These are phyloP conservation scores for Microcyclosporella mali DNA, from an alignment of 2,329 filamentous ascomycete species.

Conservation along the genomic window DNA sequence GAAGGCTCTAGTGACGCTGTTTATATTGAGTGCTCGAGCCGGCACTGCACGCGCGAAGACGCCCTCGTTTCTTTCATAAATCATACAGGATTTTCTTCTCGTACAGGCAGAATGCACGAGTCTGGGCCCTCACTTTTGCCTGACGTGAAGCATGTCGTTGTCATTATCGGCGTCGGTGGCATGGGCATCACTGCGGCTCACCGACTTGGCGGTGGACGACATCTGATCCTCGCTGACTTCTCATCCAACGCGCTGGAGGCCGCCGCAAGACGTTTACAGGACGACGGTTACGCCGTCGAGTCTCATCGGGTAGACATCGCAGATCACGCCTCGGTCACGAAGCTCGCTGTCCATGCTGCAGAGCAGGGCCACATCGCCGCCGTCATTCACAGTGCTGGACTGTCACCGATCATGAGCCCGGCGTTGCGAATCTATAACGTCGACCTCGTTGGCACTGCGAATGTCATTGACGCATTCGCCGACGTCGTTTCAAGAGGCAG, in stretches of 20 bases:
- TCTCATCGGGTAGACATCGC: not conserved
- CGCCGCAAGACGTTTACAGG: not conserved
- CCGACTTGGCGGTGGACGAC: not conserved
- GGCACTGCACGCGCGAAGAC: not conserved
- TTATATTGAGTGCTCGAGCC: not conserved
- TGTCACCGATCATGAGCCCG: not conserved
- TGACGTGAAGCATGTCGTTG: not conserved
- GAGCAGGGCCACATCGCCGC: not conserved
- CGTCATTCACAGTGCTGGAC: conserved; percentile 6
- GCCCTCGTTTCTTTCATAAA: not conserved
- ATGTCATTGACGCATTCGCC: conserved; percentile 8
- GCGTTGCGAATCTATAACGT: not conserved
- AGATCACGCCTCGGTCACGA: not conserved
- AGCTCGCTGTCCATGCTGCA: not conserved
- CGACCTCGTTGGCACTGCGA: conserved; percentile 5
- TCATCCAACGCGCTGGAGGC: not conserved
- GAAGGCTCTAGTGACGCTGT: not conserved
- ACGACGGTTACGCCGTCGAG: not conserved
- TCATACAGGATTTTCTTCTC: not conserved
- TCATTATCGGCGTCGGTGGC: not conserved
- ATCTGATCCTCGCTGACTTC: not conserved
- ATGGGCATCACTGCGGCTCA: not conserved
- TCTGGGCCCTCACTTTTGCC: too few species aligned
- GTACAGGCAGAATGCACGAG: not conserved
- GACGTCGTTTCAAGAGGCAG: not conserved